Evolutionary conservation across 371 early-diverging fungal species (phyloP), one percentile per base, ranked within the genome.

Genomic region (Conidiobolus incongruus): DNA sequence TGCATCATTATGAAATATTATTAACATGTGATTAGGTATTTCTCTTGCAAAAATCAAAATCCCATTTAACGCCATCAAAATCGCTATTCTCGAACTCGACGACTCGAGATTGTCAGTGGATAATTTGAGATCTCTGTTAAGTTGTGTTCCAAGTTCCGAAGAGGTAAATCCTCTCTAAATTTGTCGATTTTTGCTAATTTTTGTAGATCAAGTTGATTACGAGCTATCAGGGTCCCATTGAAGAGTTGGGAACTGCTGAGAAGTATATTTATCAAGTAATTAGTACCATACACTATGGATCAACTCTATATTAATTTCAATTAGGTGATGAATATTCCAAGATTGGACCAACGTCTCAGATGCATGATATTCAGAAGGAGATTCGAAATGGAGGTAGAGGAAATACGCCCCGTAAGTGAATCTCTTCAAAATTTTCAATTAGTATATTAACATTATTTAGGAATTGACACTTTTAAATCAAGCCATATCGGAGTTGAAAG

Each of bases 351-450:
- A 40, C 60, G 86, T 11, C 54, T 86, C 7, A 61, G 61, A n/a
- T 59, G 72, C 35, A 78, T 86, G 75, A 63, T 77, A 8, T 81
- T 77, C 58, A 55, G 79, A 36, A 59, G 72, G 37, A 53, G 68
- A 17, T 77, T 82, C 43, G 63, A 72, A 35, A 62, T 70, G 17
- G 81, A 86, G 49, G 53, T 80, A 19, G 60, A 68, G 26, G 82
- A 82, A 45, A 52, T 81, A 1, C 44, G 61, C 15, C 68, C 73
- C 10, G 68, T 66, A 63, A 21, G 60, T 43, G 36, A 43, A 4
- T 20, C 16, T 32, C 4, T 4, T 48, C 1, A 17, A 50, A 40
- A 28, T n/a, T 31, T n/a, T 12, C 23, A 6, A 31, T 15, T 44
- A 7, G 26, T 36, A 5, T 35, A 22, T 2, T 41, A 38, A n/a